Base-by-base conservation (phyloP, 2,329 filamentous ascomycete genomes). In the Aspergillus nomiae region DNA sequence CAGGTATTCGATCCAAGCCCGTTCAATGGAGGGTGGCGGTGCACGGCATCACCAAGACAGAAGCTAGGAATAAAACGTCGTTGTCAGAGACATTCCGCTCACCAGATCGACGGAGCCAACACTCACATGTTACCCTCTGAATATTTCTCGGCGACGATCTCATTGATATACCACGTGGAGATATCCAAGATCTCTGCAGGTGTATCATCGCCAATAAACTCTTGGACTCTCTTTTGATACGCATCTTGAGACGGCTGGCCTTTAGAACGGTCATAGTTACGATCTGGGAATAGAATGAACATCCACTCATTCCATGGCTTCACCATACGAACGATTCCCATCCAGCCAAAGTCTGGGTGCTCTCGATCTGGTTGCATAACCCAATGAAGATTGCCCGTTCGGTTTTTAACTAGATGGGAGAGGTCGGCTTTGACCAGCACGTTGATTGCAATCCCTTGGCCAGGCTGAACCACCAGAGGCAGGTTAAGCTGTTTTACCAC, bases 281-380 rank as follows among this genome's bases (percentile, higher is more conserved):
- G 78, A 10, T 71, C 70, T 0, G 84, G 82, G 19, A 88, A 76
- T 19, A 87, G 71, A 61, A 86, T 85, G 51, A 85, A 85, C 76
- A 86, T 80, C 86, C 86, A 90, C 76, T 89, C 84, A 65, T 84
- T 71, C 87, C 87, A 89, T 0, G 86, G 83, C 75, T 84, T 86
- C 5, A 89, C 86, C 86, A 89, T 89, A 28, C 87, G 78, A 2
- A 83, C 77, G 65, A 86, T 74, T 3, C 72, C 75, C 36, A 77
- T 76, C 81, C 83, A 86, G 0, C 79, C 85, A 74, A 84, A 88
- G 0, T 77, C 76, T 0, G 84, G 83, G 59, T 83, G 76, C 59
- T 86, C 82, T 2, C 72, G 73, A 61, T 86, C 83, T 0, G 87
- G 86, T 65, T 83, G 81, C 70, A 89, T 77, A 1, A 87, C 77